Evolutionary conservation across 1,284 basidiomycete genomes (phyloP), one percentile per base, ranked within the genome.

Genomic region (Phaffia rhodozyma): DNA sequence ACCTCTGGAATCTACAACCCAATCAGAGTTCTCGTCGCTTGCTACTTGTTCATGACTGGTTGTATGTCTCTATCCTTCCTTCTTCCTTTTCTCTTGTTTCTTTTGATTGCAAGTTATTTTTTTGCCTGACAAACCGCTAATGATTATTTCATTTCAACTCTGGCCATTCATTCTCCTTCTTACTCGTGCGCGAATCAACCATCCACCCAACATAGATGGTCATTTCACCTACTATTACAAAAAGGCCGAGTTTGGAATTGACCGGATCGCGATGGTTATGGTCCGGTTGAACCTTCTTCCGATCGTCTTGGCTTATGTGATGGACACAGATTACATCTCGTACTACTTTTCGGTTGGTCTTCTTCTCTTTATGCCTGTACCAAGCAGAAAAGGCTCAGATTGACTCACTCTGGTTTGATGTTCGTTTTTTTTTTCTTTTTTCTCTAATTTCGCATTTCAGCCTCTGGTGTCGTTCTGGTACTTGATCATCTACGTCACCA

Each of bases 1-100:
- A 81, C 91, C 64, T 86, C 87, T 16, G 88, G 88, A 25, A 90
- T 93, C 66, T 93, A 92, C 77, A 92, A 92, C 72, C 86, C 87
- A 23, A 84, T 92, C 60, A 84, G 90, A 51, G 86, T 89, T 13
- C 79, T 92, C 50, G 91, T 93, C 27, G 89, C 91, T 23, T 81
- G 87, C 1, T 94, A 93, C 74, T 80, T 94, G 23, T 91, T 80
- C 74, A 80, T 80, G 78, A 79, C 76, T 58, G 79, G 79, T 55
- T 80, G 74, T 75, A 61, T 73, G 73, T 71, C 5, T 21, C 2
- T 3, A 27, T 21, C 2, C 32, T 27, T 34, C 1, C 50, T 30
- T 47, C 7, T 18, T 11, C 27, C 0, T 60, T 27, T 23, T 9
- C 13, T 47, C 48, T n/a, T 9, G 5, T 30, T 30, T n/a, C n/a